Conservation (phyloP, 176 grass and related monocot species). For the Bothriochloa decipiens region DNA sequence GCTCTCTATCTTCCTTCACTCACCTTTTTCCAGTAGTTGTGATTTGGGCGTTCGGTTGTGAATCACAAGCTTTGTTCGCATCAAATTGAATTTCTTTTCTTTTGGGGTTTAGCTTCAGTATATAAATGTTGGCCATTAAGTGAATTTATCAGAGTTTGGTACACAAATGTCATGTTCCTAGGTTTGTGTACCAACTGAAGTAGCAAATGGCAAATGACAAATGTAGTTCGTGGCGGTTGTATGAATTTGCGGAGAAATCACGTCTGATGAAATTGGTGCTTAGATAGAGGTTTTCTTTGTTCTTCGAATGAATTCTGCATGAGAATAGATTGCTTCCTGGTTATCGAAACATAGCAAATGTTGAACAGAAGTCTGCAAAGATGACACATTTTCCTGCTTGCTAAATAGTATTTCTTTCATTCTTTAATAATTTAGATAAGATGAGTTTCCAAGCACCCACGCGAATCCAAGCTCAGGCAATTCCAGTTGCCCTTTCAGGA, state of each 20-base stretch:
- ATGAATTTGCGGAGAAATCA: background rate
- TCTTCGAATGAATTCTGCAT: background rate
- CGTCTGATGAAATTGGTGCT: background rate
- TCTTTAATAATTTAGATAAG: constrained; percentile 61
- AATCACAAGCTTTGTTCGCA: background rate
- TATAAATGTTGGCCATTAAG: no score
- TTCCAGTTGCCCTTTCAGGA: constrained; percentile 78
- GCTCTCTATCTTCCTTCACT: background rate
- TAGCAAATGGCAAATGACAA: background rate
- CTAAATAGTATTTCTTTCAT: constrained; percentile 9
- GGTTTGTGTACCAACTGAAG: background rate
- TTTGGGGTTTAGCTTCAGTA: background rate
- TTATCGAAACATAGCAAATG: background rate
- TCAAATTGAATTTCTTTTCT: background rate
- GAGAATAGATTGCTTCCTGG: background rate
- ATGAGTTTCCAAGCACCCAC: constrained; percentile 87
- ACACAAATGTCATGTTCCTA: background rate
- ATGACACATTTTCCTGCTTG: constrained; percentile 1
- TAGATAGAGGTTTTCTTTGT: background rate
- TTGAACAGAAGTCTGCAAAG: constrained; percentile 17
- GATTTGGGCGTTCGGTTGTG: background rate
- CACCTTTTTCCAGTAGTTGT: background rate
- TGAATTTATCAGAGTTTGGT: background rate
- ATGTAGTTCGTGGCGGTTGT: background rate
- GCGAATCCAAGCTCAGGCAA: constrained; percentile 81